phyloP scores from a whole-genome alignment of 768 basidiomycete genomes.

The Cantharellus cinnabarinus region DNA sequence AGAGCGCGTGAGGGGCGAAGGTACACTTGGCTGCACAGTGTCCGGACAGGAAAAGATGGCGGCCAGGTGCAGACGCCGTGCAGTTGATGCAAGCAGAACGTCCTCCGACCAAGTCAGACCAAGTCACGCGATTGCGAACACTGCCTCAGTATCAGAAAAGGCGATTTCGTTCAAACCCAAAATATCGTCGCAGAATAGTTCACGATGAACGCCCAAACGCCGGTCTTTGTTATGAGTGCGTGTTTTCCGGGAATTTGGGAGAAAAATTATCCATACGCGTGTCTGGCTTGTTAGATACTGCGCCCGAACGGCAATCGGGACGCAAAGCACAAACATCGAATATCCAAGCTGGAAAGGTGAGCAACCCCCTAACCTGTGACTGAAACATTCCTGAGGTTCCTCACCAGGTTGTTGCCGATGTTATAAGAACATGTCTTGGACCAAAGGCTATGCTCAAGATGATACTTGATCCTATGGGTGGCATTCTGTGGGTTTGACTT shows the following conservation, averaged over 20 bases:
- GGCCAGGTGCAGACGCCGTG: too few species aligned
- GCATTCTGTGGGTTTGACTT: conserved; percentile 49
- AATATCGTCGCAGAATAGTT: not conserved
- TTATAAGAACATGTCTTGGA: conserved; percentile 90
- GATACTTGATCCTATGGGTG: conserved; percentile 99
- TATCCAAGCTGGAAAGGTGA: conserved; percentile 88
- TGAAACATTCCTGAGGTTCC: not conserved
- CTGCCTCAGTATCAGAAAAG: too few species aligned
- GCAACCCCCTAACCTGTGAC: conserved; percentile 7
- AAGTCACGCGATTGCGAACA: too few species aligned
- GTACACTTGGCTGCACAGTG: too few species aligned
- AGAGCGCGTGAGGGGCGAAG: too few species aligned
- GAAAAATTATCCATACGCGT: not conserved
- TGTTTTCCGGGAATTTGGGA: not conserved
- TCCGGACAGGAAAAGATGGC: too few species aligned
- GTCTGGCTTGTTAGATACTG: conserved; percentile 40
- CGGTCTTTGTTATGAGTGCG: conserved; percentile 71
- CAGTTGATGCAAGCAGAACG: too few species aligned
- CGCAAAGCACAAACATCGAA: conserved; percentile 93
- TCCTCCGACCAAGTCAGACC: too few species aligned
- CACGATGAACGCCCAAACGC: conserved; percentile 33
- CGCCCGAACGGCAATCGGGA: conserved; percentile 83
- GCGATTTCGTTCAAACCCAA: too few species aligned
- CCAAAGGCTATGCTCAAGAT: conserved; percentile 99
- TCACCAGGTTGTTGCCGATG: conserved; percentile 78